A percentile compares a stretch with the other conserved stretches of the same genome.
Evolutionary conservation across 257 asterid species (phyloP).

Genomic region (Galeopsis tetrahit): DNA sequence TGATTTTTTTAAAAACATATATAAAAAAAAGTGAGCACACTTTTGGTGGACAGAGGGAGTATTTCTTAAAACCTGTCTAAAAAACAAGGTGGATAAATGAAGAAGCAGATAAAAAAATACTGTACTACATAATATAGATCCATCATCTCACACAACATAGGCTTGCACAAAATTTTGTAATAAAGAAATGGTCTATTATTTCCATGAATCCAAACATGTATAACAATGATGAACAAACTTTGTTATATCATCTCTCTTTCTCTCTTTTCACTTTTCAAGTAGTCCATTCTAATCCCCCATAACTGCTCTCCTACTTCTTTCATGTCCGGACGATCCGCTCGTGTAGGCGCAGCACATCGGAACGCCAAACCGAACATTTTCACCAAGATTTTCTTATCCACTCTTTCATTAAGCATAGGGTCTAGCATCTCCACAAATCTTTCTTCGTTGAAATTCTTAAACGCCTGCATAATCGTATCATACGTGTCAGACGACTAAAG

Average conservation of each 20-base stretch:
- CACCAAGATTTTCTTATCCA: slow-evolving; percentile 56
- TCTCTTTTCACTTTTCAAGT: slow-evolving; percentile 58
- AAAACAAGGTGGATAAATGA: too few relatives aligned
- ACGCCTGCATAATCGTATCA: slow-evolving; percentile 59
- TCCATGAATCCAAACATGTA: background rate
- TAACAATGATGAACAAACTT: slow-evolving; percentile 9
- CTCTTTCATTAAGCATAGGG: slow-evolving; percentile 61
- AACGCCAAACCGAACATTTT: slow-evolving; percentile 82
- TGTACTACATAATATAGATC: background rate
- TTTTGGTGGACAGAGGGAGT: too few relatives aligned
- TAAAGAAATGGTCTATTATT: background rate
- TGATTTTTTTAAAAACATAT: too few relatives aligned
- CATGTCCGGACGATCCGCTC: slow-evolving; percentile 93
- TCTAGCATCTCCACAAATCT: slow-evolving; percentile 65
- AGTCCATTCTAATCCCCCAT: slow-evolving; percentile 92
- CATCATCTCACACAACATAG: background rate
- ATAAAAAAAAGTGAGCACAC: too few relatives aligned
- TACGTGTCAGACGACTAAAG: slow-evolving; percentile 11
- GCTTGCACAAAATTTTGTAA: background rate
- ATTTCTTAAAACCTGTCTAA: too few relatives aligned
- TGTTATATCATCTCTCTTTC: slow-evolving; percentile 22
- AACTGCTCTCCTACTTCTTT: slow-evolving; percentile 74
- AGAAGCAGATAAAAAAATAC: background rate
- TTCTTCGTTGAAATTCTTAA: slow-evolving; percentile 63
- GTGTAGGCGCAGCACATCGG: slow-evolving; percentile 89